Base-by-base conservation (phyloP, 768 basidiomycete genomes). In the Leccinellum luteum region DNA sequence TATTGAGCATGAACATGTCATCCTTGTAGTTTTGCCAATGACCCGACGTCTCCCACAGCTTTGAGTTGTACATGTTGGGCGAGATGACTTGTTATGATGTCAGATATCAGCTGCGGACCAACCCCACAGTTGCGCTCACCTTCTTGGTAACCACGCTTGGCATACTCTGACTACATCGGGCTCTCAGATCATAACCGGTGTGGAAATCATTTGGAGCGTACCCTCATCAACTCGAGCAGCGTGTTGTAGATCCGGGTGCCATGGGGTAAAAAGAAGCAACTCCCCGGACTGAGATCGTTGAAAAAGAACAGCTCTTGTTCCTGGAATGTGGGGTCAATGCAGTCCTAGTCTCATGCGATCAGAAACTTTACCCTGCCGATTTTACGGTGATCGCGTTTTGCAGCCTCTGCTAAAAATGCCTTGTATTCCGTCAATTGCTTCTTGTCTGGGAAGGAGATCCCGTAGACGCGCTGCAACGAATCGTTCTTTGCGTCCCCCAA, bases 261-360 rank as follows among this genome's bases (percentile, higher is more conserved):
- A 67, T 98, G 94, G 14, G 97, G 97, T 55, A 98, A 81, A 84
- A 94, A 98, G 84, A 99, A 98, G 55, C 88, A 88, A 69, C 87
- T 91, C 59, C 97, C 97, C 2, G 97, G 97, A 64, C 92, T 94
- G 41, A 94, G 76, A 60, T 98, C 97, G 71, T 97, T 92, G 84
- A 98, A 98, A 81, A 98, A 96, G 82, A 94, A 99, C 9, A 99
- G 78, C 65, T 99, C 97, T 80, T 99, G 97, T 64, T 98, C 94
- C 84, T 85, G 64, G 23, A 57, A 55, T 52, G 56, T 5, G 57
- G 59, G 30, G 57, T 52, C 60, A 56, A 47, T 8, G 48, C 19
- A 35, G 28, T 21, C 21, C 45, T 9, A 14, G 38, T 47, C 38
- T 35, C n/a, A n/a, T 35, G 41, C 23, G 19, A 49, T 57, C 51